Evolutionary conservation across 441 rosid species (phyloP).

Genomic region (Manihot esculenta): DNA sequence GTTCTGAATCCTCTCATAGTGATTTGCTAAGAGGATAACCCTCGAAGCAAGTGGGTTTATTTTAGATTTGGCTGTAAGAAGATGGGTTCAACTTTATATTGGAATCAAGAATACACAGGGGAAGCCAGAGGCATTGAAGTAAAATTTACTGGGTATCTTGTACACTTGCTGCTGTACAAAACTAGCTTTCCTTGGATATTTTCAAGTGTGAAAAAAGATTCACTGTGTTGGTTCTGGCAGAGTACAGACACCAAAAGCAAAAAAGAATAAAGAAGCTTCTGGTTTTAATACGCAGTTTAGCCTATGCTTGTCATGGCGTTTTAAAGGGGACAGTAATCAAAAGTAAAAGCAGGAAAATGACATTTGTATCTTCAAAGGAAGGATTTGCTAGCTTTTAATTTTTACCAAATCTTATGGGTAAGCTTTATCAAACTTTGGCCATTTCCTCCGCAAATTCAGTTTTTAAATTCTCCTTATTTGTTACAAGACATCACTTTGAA

Average conservation of each 20-base stretch:
- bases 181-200: neutral
- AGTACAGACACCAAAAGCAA: constrained; percentile 1
- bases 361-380: neutral
- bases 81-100: neutral
- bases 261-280: constrained; percentile 25
- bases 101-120: neutral
- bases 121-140: neutral
- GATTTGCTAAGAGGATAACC: neutral
- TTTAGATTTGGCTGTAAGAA: neutral
- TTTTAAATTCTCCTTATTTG: neutral
- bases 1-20: constrained; percentile 27
- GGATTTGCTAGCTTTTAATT: neutral
- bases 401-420: neutral
- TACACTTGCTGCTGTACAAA: neutral
- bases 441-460: neutral
- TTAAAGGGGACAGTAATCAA: neutral
- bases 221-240: constrained; percentile 12
- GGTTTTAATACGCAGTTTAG: neutral
- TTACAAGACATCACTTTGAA: neutral
- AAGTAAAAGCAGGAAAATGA: constrained; percentile 14
- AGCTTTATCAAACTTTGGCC: neutral
- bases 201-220: neutral
- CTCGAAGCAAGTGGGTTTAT: constrained; percentile 12
- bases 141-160: constrained; percentile 9
- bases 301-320: neutral